Evolutionary conservation across 106 monocot genomes (phyloP), one percentile per base, ranked within the genome.

Genomic region (Posidonia australis): DNA sequence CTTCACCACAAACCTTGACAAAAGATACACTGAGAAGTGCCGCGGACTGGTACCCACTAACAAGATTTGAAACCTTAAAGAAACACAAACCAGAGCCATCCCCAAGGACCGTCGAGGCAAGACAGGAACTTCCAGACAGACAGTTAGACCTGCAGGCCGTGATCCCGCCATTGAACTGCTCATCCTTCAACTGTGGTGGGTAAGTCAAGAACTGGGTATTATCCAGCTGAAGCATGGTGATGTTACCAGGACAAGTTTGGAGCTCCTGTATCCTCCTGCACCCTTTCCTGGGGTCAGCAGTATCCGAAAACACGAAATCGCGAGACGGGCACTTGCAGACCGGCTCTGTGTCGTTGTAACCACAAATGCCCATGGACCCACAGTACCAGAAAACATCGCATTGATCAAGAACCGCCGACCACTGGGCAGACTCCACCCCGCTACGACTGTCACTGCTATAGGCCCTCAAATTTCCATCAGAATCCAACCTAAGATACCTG

Each of bases 331-430:
- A 93, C 6, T 66, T 58, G 59, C 93, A 93, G 30, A 79, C 16
- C 0, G 93, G 93, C 14, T 71, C 49, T 0, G 83, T 69, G 30
- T 79, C 77, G 27, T 86, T 86, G 62, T 93, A 93, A 27, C 73
- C 69, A 55, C 93, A 93, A 14, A 93, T 51, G 17, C 93, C 93
- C 70, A 79, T 75, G 69, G 81, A 77, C 14, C 93, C 93, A 62
- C 93, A 93, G 60, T 72, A 93, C 9, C 86, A 89, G 73, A 89
- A 93, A 16, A 93, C 89, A 64, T 86, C 68, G 62, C 93, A 93
- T 56, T 93, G 93, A 61, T 93, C 93, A 1, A 56, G 52, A 10
- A 93, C 85, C 13, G 86, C 89, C 0, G 85, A 67, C 93, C 93
- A 93, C 43, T 70, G 67, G 0, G 36, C 60, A 11, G 10, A 52